These are phyloP conservation scores for Aquilaria sinensis DNA, from an alignment of 345 rosid genomes.

Conservation along the genomic window DNA sequence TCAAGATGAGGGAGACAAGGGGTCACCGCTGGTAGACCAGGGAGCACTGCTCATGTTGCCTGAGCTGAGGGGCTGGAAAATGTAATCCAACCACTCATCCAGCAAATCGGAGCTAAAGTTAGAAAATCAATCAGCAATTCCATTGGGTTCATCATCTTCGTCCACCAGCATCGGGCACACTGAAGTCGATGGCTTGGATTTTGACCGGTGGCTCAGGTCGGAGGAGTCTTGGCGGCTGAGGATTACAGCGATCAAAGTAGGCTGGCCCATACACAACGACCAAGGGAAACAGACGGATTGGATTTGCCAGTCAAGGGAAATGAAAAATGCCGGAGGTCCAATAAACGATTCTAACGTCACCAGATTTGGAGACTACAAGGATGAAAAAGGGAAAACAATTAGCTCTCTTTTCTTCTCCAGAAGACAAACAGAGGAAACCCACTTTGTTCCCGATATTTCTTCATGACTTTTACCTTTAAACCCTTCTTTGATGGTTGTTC, in stretches of 20 bases:
- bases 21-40: conserved; percentile 42
- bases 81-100: conserved; percentile 48
- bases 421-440: no score
- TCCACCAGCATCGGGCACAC: conserved; percentile 28
- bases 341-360: no score
- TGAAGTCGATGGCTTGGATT: conserved; percentile 11
- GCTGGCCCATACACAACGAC: conserved; percentile 64
- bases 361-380: no score
- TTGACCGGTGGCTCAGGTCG: conserved; percentile 26
- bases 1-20: no score
- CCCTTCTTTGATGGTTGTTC: no score
- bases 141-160: conserved; percentile 13
- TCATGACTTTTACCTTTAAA: no score
- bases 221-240: conserved; percentile 32
- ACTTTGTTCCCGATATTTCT: no score
- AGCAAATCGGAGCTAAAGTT: conserved; percentile 47
- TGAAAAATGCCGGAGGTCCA: no score
- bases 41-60: conserved; percentile 41
- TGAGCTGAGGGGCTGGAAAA: conserved; percentile 44
- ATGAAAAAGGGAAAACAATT: no score
- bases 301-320: background rate
- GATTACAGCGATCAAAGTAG: conserved; percentile 49
- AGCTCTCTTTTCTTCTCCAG: no score
- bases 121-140: conserved; percentile 2
- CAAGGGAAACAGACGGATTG: conserved; percentile 1